phyloP scores from a whole-genome alignment of 768 basidiomycete species.

The Russula earlei region DNA sequence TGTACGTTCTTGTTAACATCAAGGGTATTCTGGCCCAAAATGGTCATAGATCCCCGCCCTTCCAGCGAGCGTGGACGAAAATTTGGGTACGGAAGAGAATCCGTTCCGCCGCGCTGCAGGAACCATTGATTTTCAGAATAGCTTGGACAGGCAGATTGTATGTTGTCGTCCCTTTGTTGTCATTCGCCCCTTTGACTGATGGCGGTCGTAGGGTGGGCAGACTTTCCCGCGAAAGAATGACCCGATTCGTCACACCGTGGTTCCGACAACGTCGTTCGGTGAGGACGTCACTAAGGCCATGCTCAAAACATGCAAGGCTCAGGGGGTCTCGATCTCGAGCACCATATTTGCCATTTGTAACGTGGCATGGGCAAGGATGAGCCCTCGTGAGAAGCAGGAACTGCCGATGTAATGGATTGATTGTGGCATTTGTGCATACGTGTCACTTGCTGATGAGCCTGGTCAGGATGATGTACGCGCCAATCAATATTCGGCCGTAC shows the following conservation, averaged over 20 bases:
- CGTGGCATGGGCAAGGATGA: constrained; percentile 58
- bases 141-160: constrained; percentile 27
- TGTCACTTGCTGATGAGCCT: not conserved
- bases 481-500: constrained; percentile 67
- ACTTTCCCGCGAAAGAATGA: constrained; percentile 46
- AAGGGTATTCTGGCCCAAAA: not conserved
- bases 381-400: constrained; percentile 33
- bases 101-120: constrained; percentile 25
- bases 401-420: constrained; percentile 45
- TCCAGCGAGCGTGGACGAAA: constrained; percentile 24
- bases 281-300: constrained; percentile 48
- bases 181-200: not conserved
- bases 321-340: constrained; percentile 65
- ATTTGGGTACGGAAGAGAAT: constrained; percentile 22
- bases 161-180: not conserved
- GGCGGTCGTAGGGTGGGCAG: constrained; percentile 57
- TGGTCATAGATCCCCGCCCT: constrained; percentile 4
- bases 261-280: constrained; percentile 57
- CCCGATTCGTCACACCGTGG: constrained; percentile 47
- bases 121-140: constrained; percentile 27
- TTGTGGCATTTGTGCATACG: not conserved
- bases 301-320: constrained; percentile 57
- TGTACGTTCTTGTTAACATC: constrained; percentile 2
- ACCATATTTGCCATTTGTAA: constrained; percentile 70
- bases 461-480: constrained; percentile 73